Conservation (phyloP, 805 yeast species). For the Spathaspora boniae region DNA sequence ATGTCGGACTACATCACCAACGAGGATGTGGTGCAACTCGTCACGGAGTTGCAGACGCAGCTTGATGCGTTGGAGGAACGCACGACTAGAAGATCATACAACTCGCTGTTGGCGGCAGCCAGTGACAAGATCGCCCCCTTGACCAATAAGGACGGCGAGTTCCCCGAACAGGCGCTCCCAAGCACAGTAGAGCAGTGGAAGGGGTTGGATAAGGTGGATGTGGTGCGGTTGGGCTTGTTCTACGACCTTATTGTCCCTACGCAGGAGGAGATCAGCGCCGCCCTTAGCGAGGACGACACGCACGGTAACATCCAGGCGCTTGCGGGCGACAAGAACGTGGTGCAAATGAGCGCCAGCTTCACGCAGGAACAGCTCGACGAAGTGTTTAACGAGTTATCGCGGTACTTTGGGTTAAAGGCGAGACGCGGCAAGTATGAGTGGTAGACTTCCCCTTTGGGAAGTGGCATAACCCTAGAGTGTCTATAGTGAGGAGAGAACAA, state of each 20-base stretch:
- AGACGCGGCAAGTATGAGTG: conserved; percentile 53
- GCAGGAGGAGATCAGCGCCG: conserved; percentile 30
- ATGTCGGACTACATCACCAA: conserved; percentile 65
- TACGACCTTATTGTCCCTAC: conserved; percentile 76
- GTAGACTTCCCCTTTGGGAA: too few species aligned
- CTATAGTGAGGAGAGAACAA: too few species aligned
- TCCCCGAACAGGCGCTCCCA: conserved; percentile 61
- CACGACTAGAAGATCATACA: conserved; percentile 64
- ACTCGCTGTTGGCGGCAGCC: conserved; percentile 40
- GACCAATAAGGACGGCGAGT: conserved; percentile 76
- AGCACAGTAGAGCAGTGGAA: conserved; percentile 51
- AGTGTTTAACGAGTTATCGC: conserved; percentile 60
- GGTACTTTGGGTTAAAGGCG: conserved; percentile 60
- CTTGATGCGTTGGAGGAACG: conserved; percentile 76
- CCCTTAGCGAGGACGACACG: conserved; percentile 3
- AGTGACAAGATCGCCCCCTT: conserved; percentile 53
- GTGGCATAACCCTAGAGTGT: too few species aligned
- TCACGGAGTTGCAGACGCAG: conserved; percentile 87
- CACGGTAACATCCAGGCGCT: conserved; percentile 2
- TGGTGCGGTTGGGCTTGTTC: conserved; percentile 60
- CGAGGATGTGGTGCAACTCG: conserved; percentile 82
- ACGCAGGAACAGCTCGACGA: conserved; percentile 46
- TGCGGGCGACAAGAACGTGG: conserved; percentile 1
- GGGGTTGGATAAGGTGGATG: conserved; percentile 38
- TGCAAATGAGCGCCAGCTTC: conserved; percentile 5